Conservation (phyloP, 805 yeast species). For the Metschnikowia amazonensis region DNA sequence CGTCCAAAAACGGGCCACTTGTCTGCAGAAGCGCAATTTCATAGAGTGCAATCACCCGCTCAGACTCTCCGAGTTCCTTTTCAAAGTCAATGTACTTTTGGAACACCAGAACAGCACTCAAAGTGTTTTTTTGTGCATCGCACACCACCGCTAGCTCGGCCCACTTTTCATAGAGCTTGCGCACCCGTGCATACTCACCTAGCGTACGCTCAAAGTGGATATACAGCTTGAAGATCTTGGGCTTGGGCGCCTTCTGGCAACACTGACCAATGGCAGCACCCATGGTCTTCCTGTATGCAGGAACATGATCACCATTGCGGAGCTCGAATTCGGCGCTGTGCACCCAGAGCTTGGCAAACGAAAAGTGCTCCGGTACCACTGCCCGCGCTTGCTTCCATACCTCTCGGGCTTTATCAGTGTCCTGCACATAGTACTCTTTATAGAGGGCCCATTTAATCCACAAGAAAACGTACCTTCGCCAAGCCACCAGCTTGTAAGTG, state of each 20-base stretch:
- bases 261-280: conserved; percentile 68
- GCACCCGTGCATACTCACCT: conserved; percentile 76
- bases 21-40: conserved; percentile 40
- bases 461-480: conserved; percentile 68
- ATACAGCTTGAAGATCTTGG: conserved; percentile 57
- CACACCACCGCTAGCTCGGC: conserved; percentile 37
- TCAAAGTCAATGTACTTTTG: conserved; percentile 67
- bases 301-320: conserved; percentile 46
- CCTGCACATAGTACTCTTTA: conserved; percentile 49
- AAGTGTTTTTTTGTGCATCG: conserved; percentile 2
- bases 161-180: conserved; percentile 67
- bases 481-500: conserved; percentile 31
- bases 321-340: conserved; percentile 68
- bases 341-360: conserved; percentile 75
- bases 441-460: conserved; percentile 66
- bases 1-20: conserved; percentile 23
- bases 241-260: conserved; percentile 45
- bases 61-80: conserved; percentile 58
- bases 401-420: conserved; percentile 44
- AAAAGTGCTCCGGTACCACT: conserved; percentile 57
- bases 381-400: conserved; percentile 49
- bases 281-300: conserved; percentile 58
- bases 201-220: conserved; percentile 62
- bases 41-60: conserved; percentile 62
- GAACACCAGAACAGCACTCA: conserved; percentile 42